Evolutionary conservation across 331 rosid species (phyloP).

Genomic region (Pyrus hybrid): DNA sequence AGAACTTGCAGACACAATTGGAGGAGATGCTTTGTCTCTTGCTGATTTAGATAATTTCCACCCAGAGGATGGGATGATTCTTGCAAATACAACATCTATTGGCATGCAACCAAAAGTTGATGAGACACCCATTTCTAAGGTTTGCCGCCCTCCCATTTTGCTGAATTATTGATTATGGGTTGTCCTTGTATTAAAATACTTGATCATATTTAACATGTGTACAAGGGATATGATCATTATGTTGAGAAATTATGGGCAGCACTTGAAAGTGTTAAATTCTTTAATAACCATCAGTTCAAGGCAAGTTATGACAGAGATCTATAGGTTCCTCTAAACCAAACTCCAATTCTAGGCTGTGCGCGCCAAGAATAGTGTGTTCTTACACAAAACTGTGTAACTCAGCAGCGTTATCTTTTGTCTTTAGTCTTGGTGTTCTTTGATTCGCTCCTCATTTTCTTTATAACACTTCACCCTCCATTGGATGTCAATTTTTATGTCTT

Average conservation of each 20-base stretch:
- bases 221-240: background rate
- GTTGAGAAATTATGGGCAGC: background rate
- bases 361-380: background rate
- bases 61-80: slow-evolving; percentile 41
- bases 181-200: background rate
- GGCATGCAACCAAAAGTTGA: slow-evolving; percentile 41
- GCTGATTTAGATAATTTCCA: slow-evolving; percentile 28
- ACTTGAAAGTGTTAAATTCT: background rate
- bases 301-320: background rate
- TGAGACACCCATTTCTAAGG: slow-evolving; percentile 87
- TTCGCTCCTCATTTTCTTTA: background rate
- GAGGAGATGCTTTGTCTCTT: slow-evolving; percentile 32
- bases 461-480: background rate
- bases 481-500: background rate
- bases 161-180: background rate
- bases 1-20: slow-evolving; percentile 31
- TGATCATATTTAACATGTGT: background rate
- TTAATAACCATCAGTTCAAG: background rate
- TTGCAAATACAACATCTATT: slow-evolving; percentile 37
- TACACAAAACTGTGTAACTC: background rate
- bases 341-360: background rate
- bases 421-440: background rate
- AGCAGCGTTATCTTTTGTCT: background rate
- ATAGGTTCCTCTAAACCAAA: background rate
- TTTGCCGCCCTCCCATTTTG: slow-evolving; percentile 20